Percentiles rank a stretch among this genome's conserved stretches.
Conservation (phyloP, 78 protist genomes). For the Dictyostelium purpureum region DNA sequence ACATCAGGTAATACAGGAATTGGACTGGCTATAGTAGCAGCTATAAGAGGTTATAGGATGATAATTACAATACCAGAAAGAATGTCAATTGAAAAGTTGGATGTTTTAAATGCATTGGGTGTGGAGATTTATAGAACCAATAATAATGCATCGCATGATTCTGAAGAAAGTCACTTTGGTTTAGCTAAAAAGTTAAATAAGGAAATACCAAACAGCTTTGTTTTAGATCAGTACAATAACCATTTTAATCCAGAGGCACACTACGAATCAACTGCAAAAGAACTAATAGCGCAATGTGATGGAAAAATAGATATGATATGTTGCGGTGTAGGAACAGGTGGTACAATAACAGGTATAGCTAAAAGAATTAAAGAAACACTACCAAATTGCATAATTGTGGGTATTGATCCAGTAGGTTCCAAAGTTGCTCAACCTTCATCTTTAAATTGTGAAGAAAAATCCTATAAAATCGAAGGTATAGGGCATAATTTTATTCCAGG, state of each 20-base stretch:
- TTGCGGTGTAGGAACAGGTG: conserved; percentile 98
- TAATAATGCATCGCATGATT: conserved; percentile 91
- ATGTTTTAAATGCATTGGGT: conserved; percentile 93
- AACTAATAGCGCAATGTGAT: conserved; percentile 86
- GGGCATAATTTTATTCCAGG: conserved; percentile 97
- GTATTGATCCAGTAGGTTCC: conserved; percentile 97
- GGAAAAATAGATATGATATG: conserved; percentile 93
- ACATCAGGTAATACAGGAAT: conserved; percentile 99
- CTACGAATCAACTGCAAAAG: conserved; percentile 96
- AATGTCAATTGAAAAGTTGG: conserved; percentile 95
- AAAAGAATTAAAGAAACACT: conserved; percentile 85
- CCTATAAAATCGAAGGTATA: conserved; percentile 95
- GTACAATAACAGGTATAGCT: conserved; percentile 96
- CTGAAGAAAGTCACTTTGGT: conserved; percentile 93
- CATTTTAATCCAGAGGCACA: conserved; percentile 93
- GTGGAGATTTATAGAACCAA: conserved; percentile 96
- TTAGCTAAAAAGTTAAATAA: conserved; percentile 87
- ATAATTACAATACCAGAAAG: conserved; percentile 97
- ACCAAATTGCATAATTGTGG: conserved; percentile 90
- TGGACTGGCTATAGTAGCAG: conserved; percentile 96
- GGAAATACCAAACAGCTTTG: conserved; percentile 88
- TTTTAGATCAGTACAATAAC: conserved; percentile 89
- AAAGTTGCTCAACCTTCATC: conserved; percentile 91
- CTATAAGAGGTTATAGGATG: conserved; percentile 96
- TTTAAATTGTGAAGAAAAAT: conserved; percentile 35